These are phyloP conservation scores for Leccinum solheimii DNA, from an alignment of 1,284 basidiomycete genomes.

Conservation along the genomic window DNA sequence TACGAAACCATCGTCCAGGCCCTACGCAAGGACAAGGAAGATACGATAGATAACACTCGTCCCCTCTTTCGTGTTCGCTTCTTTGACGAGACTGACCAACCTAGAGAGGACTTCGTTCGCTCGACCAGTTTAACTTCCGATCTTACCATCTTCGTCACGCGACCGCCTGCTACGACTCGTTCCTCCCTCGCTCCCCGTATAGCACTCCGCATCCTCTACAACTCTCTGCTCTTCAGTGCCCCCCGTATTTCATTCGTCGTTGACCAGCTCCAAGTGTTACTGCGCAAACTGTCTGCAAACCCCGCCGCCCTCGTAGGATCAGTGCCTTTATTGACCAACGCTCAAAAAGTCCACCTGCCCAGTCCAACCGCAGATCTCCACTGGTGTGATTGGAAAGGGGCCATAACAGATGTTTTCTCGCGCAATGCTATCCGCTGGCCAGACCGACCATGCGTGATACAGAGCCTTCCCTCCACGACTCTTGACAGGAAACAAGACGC, in stretches of 20 bases:
- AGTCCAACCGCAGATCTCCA: constrained; percentile 88
- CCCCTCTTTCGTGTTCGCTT: constrained; percentile 94
- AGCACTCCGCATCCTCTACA: constrained; percentile 87
- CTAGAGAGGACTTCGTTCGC: constrained; percentile 73
- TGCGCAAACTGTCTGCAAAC: constrained; percentile 71
- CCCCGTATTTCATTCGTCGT: constrained; percentile 77
- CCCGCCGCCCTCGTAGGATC: constrained; percentile 69
- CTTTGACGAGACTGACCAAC: constrained; percentile 87
- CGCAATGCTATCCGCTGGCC: constrained; percentile 77
- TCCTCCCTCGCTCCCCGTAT: constrained; percentile 77
- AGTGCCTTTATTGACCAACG: constrained; percentile 77
- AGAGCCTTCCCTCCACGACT: constrained; percentile 58
- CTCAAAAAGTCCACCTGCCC: constrained; percentile 75
- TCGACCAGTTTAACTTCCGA: constrained; percentile 88
- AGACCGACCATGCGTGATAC: constrained; percentile 80
- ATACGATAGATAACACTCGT: constrained; percentile 49
- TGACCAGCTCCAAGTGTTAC: constrained; percentile 83
- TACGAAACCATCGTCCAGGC: constrained; percentile 80
- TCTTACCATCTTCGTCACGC: constrained; percentile 80
- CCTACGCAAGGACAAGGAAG: constrained; percentile 67
- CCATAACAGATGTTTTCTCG: constrained; percentile 93
- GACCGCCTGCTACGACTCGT: constrained; percentile 66
- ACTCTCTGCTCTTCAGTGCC: constrained; percentile 91
- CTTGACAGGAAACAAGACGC: constrained; percentile 52
- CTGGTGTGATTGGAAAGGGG: constrained; percentile 97